These are phyloP conservation scores for Xylaria arbuscula DNA, from an alignment of 2,329 filamentous ascomycete genomes.

Conservation along the genomic window DNA sequence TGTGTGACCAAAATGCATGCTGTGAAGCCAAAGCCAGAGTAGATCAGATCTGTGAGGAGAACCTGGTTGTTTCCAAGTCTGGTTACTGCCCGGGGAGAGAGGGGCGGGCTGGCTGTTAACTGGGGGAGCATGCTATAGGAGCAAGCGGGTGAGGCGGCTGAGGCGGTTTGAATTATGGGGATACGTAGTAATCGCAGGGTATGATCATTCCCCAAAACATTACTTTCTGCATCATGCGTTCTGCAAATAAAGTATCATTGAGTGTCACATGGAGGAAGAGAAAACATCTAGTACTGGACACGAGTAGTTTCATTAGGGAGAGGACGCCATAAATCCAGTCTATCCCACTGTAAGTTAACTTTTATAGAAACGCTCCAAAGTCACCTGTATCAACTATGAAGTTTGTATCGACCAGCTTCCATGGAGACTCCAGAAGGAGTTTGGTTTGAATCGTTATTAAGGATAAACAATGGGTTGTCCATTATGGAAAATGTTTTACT, in stretches of 20 bases:
- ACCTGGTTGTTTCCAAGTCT: slow-evolving; percentile 34
- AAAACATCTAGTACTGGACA: background rate
- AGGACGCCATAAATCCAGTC: background rate
- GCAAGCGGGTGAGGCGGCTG: slow-evolving; percentile 22
- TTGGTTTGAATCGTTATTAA: background rate
- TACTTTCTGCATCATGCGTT: slow-evolving; percentile 5
- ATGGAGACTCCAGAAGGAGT: background rate
- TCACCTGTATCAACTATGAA: background rate
- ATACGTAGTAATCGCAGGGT: slow-evolving; percentile 8
- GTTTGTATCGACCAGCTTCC: background rate
- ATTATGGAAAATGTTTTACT: background rate
- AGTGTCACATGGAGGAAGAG: background rate
- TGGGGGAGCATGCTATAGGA: slow-evolving; percentile 11
- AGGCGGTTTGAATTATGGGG: slow-evolving; percentile 28
- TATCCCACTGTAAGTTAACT: background rate
- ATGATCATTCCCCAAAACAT: slow-evolving; percentile 11
- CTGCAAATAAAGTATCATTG: background rate
- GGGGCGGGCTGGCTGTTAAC: background rate
- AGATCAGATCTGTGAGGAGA: slow-evolving; percentile 37
- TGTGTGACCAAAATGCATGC: slow-evolving; percentile 20
- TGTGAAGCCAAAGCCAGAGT: slow-evolving; percentile 20
- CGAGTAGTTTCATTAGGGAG: background rate
- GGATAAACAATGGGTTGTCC: background rate
- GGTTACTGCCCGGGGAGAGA: slow-evolving; percentile 9
- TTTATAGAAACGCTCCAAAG: background rate